Percentiles rank a stretch among this genome's conserved stretches.
These are phyloP conservation scores for Pichia nanzhaoensis DNA, from an alignment of 805 yeast genomes.

Conservation along the genomic window DNA sequence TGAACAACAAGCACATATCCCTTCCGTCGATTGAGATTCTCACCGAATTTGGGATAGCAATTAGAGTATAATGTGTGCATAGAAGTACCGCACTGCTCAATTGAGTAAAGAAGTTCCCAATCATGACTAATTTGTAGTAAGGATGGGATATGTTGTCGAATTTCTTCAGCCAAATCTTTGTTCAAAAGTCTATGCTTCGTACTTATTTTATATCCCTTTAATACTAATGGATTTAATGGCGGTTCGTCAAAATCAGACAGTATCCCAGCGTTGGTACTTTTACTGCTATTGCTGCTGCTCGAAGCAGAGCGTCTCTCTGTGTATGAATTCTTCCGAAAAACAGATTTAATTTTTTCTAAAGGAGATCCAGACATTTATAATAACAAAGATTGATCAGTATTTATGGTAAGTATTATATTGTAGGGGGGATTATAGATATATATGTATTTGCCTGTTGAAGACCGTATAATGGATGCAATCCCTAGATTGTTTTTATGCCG, in stretches of 20 bases:
- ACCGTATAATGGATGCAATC: no score
- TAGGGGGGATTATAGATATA: no score
- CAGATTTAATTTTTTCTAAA: conserved; percentile 5
- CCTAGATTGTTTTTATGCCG: no score
- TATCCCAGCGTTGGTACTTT: background rate
- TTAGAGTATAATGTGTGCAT: conserved; percentile 66
- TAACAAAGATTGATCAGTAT: no score
- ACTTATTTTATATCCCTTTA: conserved; percentile 52
- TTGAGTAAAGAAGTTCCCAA: conserved; percentile 76
- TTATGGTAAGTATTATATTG: no score
- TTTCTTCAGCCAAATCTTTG: conserved; percentile 61
- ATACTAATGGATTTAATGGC: conserved; percentile 48
- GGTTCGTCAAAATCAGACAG: conserved; percentile 18
- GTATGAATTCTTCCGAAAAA: background rate
- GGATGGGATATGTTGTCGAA: conserved; percentile 67
- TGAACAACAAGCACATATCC: conserved; percentile 73
- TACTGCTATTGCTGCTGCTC: conserved; percentile 1
- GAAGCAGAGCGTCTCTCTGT: background rate
- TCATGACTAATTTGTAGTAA: conserved; percentile 68
- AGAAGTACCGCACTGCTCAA: conserved; percentile 90
- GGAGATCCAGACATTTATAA: conserved; percentile 6
- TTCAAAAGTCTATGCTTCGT: conserved; percentile 54
- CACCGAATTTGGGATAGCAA: conserved; percentile 38
- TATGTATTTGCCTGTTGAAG: no score
- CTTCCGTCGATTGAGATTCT: conserved; percentile 27